Percentiles rank a stretch among this genome's conserved stretches.
Conservation (phyloP, 2,329 filamentous ascomycete species). For the Immersiporthe knoxdaviesiana region DNA sequence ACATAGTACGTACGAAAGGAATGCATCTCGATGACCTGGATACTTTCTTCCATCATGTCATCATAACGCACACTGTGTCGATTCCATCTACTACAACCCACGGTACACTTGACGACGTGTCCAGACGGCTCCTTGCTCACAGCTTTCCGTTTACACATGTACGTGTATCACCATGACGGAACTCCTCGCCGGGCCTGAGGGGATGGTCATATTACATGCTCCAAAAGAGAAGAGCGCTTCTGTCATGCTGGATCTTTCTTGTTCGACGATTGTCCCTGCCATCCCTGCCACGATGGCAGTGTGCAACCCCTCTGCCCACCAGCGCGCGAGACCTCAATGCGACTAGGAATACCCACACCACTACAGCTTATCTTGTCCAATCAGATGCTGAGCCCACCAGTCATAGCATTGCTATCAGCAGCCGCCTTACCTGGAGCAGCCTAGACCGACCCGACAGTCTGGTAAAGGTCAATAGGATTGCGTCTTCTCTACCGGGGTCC, state of each 20-base stretch:
- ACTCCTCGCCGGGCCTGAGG: neutral
- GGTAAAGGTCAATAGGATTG: slow-evolving; percentile 19
- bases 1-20: neutral
- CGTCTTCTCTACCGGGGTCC: neutral
- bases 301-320: slow-evolving; percentile 6
- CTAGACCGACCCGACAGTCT: slow-evolving; percentile 26
- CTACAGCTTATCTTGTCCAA: slow-evolving; percentile 4
- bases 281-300: slow-evolving; percentile 12
- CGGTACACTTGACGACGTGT: too few species aligned
- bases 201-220: neutral
- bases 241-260: neutral
- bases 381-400: neutral
- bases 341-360: neutral
- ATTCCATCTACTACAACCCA: neutral
- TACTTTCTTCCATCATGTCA: neutral
- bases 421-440: slow-evolving; percentile 15
- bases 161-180: neutral
- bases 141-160: too few species aligned
- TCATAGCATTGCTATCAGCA: slow-evolving; percentile 14
- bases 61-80: neutral
- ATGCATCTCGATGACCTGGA: neutral
- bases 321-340: neutral
- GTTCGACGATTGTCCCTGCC: neutral
- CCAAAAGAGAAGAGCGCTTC: neutral
- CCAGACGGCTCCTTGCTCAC: too few species aligned